Conservation (phyloP, 2,329 filamentous ascomycete species). For the Leptosphaerulina australis region DNA sequence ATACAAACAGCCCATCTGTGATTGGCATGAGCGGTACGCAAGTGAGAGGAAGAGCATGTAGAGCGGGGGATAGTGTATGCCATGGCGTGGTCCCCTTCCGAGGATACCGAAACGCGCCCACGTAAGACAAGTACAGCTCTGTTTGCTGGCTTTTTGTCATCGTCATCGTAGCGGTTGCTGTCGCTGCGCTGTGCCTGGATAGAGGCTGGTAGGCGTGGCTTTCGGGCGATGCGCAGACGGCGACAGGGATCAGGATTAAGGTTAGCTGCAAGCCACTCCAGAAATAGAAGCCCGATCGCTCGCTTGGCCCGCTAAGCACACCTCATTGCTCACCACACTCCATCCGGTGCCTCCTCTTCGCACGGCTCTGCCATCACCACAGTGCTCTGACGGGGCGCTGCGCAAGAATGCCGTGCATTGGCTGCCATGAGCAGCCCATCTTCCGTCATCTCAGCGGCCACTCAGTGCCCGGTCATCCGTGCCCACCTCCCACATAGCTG, state of each 20-base stretch:
- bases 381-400: constrained; percentile 31
- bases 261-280: constrained; percentile 49
- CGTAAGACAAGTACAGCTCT: constrained; percentile 28
- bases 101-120: constrained; percentile 25
- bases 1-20: constrained; percentile 27
- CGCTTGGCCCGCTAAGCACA: constrained; percentile 13
- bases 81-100: constrained; percentile 14
- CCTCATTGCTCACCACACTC: constrained; percentile 42
- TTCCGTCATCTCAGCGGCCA: constrained; percentile 31
- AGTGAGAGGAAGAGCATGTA: constrained; percentile 21
- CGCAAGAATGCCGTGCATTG: constrained; percentile 35
- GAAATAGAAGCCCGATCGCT: constrained; percentile 43
- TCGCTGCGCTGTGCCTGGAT: constrained; percentile 31
- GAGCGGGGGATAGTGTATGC: constrained; percentile 15
- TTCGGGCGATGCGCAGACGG: constrained; percentile 34
- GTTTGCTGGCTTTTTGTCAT: constrained; percentile 24
- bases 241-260: constrained; percentile 43
- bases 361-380: constrained; percentile 28
- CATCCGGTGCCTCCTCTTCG: constrained; percentile 34
- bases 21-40: constrained; percentile 24
- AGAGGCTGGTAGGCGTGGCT: constrained; percentile 34
- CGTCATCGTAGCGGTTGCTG: constrained; percentile 16
- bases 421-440: constrained; percentile 29
- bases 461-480: constrained; percentile 22
- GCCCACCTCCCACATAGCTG: constrained; percentile 23